Conservation (phyloP, 2,329 filamentous ascomycete species). For the Hysterium pulicare region DNA sequence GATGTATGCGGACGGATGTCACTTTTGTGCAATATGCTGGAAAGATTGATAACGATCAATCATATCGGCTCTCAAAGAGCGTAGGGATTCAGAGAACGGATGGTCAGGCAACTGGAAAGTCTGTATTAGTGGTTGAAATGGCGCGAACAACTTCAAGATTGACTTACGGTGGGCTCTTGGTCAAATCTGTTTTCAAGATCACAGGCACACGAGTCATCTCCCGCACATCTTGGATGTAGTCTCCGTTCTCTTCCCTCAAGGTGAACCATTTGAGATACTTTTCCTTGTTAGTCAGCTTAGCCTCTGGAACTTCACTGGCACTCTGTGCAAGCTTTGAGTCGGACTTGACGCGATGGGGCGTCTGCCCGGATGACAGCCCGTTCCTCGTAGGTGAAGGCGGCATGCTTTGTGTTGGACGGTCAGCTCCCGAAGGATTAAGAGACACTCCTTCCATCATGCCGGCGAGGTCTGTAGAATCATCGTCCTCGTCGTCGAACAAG, state of each 20-base stretch:
- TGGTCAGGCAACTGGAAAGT: conserved; percentile 68
- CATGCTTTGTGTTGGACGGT: conserved; percentile 92
- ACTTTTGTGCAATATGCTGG: conserved; percentile 4
- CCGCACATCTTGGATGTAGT: conserved; percentile 96
- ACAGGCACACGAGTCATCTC: conserved; percentile 98
- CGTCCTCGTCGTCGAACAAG: conserved; percentile 91
- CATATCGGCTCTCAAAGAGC: conserved; percentile 47
- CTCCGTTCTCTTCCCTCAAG: conserved; percentile 84
- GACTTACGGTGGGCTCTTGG: conserved; percentile 98
- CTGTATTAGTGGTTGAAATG: conserved; percentile 15
- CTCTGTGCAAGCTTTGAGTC: conserved; percentile 82
- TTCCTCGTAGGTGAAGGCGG: conserved; percentile 85
- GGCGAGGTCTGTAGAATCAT: conserved; percentile 82
- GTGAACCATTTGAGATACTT: conserved; percentile 91
- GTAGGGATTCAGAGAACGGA: conserved; percentile 77
- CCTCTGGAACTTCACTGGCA: conserved; percentile 67
- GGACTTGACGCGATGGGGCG: conserved; percentile 82
- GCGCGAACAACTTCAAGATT: background rate
- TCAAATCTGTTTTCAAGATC: conserved; percentile 95
- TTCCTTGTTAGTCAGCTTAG: conserved; percentile 86
- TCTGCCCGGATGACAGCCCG: conserved; percentile 60
- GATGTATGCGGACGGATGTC: conserved; percentile 1
- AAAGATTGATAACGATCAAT: background rate
- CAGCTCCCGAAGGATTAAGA: conserved; percentile 59
- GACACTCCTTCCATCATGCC: conserved; percentile 90